Evolutionary conservation across 2,329 filamentous ascomycete species (phyloP).

Genomic region (Pseudogymnoascus sp.): DNA sequence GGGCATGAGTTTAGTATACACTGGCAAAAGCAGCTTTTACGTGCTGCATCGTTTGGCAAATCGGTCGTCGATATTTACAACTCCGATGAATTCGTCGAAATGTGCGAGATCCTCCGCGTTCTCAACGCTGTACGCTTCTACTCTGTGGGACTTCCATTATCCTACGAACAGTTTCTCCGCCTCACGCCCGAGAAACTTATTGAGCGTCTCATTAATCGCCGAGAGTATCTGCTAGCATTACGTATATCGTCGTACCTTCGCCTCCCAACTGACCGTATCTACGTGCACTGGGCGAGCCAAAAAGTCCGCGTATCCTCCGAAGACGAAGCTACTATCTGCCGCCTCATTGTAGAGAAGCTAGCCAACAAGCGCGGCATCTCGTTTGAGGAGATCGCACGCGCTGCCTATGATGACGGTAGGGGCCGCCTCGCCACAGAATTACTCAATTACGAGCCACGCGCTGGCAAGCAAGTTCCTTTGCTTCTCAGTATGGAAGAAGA

Average conservation of each 20-base stretch:
- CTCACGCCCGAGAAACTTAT: slow-evolving; percentile 87
- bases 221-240: slow-evolving; percentile 85
- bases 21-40: slow-evolving; percentile 94
- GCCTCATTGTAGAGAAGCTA: slow-evolving; percentile 77
- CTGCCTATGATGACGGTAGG: slow-evolving; percentile 90
- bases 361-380: slow-evolving; percentile 87
- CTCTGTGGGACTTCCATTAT: slow-evolving; percentile 80
- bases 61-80: slow-evolving; percentile 96
- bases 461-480: slow-evolving; percentile 91
- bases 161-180: slow-evolving; percentile 88
- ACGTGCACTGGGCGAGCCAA: slow-evolving; percentile 93
- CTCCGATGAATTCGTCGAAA: slow-evolving; percentile 97
- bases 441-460: slow-evolving; percentile 86
- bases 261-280: slow-evolving; percentile 80
- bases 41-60: slow-evolving; percentile 94
- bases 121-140: slow-evolving; percentile 90
- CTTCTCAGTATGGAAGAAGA: slow-evolving; percentile 94
- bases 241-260: slow-evolving; percentile 81
- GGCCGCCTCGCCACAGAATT: slow-evolving; percentile 82
- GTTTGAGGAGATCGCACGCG: slow-evolving; percentile 86
- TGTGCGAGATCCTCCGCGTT: slow-evolving; percentile 89
- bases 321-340: slow-evolving; percentile 82
- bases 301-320: slow-evolving; percentile 82
- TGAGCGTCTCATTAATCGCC: slow-evolving; percentile 74
- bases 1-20: slow-evolving; percentile 84